Percentiles rank a stretch among this genome's conserved stretches.
These are phyloP conservation scores for Copromyces sp. DNA, from an alignment of 495 filamentous ascomycete genomes.

Conservation along the genomic window DNA sequence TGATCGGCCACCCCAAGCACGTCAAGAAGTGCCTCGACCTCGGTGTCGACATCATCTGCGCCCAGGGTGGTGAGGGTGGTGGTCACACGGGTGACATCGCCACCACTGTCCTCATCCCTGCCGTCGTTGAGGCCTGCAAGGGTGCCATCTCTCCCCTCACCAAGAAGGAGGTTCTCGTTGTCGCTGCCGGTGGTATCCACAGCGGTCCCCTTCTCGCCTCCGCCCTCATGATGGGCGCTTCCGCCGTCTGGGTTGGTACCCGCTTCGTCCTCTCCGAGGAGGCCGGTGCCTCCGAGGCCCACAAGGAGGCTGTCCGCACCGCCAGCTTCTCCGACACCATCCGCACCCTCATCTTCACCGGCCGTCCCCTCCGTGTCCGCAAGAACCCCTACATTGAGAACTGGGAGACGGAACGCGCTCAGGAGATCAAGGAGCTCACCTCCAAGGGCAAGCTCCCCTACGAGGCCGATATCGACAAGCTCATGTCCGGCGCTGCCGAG, in stretches of 20 bases:
- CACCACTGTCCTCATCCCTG: slow-evolving; percentile 64
- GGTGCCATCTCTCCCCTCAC: slow-evolving; percentile 80
- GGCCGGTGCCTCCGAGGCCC: slow-evolving; percentile 83
- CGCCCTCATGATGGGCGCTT: slow-evolving; percentile 83
- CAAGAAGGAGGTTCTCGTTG: slow-evolving; percentile 73
- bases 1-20: slow-evolving; percentile 99
- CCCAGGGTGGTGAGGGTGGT: slow-evolving; percentile 75
- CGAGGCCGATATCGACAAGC: slow-evolving; percentile 84
- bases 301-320: slow-evolving; percentile 94
- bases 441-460: slow-evolving; percentile 82
- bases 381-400: slow-evolving; percentile 87
- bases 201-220: slow-evolving; percentile 88
- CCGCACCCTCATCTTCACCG: slow-evolving; percentile 96
- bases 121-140: slow-evolving; percentile 73
- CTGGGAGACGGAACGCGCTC: slow-evolving; percentile 85
- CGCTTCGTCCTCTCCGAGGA: slow-evolving; percentile 90
- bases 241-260: slow-evolving; percentile 92
- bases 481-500: slow-evolving; percentile 40
- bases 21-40: slow-evolving; percentile 85
- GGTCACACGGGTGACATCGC: slow-evolving; percentile 74
- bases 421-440: slow-evolving; percentile 88
- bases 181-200: slow-evolving; percentile 90
- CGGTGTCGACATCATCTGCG: slow-evolving; percentile 82
- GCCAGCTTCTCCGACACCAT: slow-evolving; percentile 89
- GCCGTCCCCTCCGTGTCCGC: slow-evolving; percentile 85